A percentile compares a stretch with the other conserved stretches of the same genome.
These are phyloP conservation scores for Elymus sibiricus DNA, from an alignment of 176 grass and related monocot species.

Conservation along the genomic window DNA sequence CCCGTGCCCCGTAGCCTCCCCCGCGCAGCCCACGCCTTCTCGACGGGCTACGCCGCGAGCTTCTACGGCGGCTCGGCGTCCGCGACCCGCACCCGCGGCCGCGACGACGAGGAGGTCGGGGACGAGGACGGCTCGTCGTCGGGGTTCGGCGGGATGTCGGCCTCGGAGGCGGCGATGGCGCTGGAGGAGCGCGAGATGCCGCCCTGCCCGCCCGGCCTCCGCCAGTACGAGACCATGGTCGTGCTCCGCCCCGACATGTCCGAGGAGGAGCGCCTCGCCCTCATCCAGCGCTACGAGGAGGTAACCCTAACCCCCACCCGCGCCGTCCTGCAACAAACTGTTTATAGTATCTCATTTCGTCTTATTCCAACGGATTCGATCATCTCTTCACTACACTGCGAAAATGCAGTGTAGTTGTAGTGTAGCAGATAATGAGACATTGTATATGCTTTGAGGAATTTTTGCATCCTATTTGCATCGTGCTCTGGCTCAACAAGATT, in stretches of 20 bases:
- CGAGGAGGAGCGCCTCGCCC: conserved; percentile 91
- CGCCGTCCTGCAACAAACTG: no score
- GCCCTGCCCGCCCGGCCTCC: conserved; percentile 83
- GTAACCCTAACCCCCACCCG: conserved; percentile 17
- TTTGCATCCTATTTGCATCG: no score
- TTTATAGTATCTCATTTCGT: background rate
- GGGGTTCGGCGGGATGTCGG: conserved; percentile 49
- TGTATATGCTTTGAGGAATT: no score
- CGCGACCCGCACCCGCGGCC: conserved; percentile 29
- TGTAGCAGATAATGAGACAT: background rate
- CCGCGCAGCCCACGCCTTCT: conserved; percentile 25
- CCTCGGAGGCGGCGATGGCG: conserved; percentile 37
- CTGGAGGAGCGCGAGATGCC: conserved; percentile 91
- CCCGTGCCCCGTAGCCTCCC: background rate
- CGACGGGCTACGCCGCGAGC: conserved; percentile 47
- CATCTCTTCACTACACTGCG: background rate
- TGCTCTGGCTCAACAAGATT: no score
- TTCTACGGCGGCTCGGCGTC: conserved; percentile 45
- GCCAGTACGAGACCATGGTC: conserved; percentile 89
- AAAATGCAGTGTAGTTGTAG: no score
- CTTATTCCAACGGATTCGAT: background rate
- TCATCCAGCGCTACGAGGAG: conserved; percentile 97
- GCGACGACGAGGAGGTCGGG: conserved; percentile 29
- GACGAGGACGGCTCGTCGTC: conserved; percentile 33
- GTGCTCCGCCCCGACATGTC: conserved; percentile 92